phyloP scores from a whole-genome alignment of 371 early-diverging fungal genomes.

The Ordospora colligata region DNA sequence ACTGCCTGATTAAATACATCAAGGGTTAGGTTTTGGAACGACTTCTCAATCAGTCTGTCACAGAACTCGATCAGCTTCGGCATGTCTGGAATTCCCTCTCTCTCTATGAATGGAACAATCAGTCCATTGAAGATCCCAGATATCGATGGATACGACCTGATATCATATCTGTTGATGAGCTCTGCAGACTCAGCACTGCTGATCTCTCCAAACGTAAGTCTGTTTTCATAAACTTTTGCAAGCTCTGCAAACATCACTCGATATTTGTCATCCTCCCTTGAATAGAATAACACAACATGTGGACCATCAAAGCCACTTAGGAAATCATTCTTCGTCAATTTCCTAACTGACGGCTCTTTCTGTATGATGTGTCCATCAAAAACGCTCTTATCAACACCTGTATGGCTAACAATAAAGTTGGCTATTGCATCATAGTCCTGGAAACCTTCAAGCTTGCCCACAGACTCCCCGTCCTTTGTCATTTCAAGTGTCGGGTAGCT shows the following conservation, averaged over 20 bases:
- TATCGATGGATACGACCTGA: constrained; percentile 57
- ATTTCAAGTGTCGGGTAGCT: constrained; percentile 58
- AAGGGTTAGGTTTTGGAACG: constrained; percentile 51
- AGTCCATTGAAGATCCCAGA: constrained; percentile 59
- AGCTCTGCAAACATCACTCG: constrained; percentile 44
- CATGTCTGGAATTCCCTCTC: background rate
- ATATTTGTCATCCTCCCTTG: constrained; percentile 35
- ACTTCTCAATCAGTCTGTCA: constrained; percentile 52
- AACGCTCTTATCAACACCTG: constrained; percentile 27
- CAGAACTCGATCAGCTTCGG: constrained; percentile 46
- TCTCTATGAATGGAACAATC: constrained; percentile 48
- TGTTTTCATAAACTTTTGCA: constrained; percentile 47
- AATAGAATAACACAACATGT: constrained; percentile 61
- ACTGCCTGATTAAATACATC: constrained; percentile 42
- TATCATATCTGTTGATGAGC: constrained; percentile 51
- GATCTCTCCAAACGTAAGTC: constrained; percentile 59
- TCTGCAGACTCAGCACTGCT: constrained; percentile 45
- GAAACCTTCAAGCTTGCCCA: constrained; percentile 37
- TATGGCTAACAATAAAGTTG: constrained; percentile 41
- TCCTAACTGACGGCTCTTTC: background rate
- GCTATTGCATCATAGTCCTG: constrained; percentile 29
- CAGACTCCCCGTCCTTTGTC: constrained; percentile 41
- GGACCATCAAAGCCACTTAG: constrained; percentile 60
- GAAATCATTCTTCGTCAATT: constrained; percentile 51
- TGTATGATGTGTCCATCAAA: constrained; percentile 28